Evolutionary conservation across 768 basidiomycete species (phyloP).

Genomic region (Phaffia australis): DNA sequence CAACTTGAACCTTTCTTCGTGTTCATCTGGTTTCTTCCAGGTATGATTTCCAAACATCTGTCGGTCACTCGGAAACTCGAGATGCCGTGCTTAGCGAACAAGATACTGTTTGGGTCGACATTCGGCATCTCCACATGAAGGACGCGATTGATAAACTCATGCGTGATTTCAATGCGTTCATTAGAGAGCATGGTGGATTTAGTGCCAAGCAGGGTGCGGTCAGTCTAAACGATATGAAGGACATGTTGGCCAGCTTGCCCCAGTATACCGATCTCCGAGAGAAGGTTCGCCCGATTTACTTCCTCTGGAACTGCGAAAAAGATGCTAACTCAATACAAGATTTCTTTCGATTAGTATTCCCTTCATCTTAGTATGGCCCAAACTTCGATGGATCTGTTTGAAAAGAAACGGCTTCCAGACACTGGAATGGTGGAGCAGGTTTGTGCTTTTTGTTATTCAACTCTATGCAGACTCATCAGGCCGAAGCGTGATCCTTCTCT

Average conservation of each 20-base stretch:
- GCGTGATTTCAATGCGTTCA: constrained; percentile 87
- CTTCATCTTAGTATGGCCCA: constrained; percentile 95
- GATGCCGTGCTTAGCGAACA: constrained; percentile 70
- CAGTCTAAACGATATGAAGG: constrained; percentile 94
- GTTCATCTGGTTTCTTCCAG: constrained; percentile 40
- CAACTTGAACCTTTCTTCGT: background rate
- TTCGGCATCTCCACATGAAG: constrained; percentile 97
- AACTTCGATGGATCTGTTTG: constrained; percentile 90
- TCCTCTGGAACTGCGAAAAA: background rate
- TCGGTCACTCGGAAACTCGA: constrained; percentile 80
- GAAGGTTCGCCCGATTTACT: constrained; percentile 48
- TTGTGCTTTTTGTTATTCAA: constrained; percentile 6
- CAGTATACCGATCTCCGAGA: constrained; percentile 93
- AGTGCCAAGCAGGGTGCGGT: constrained; percentile 69
- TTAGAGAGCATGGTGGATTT: constrained; percentile 88
- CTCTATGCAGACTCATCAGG: background rate
- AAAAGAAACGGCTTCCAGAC: constrained; percentile 68
- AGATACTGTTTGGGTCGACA: constrained; percentile 80
- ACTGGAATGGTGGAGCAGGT: constrained; percentile 88
- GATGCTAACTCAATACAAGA: background rate
- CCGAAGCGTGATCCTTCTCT: background rate
- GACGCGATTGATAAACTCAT: constrained; percentile 96
- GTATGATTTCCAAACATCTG: constrained; percentile 84
- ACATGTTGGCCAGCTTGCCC: constrained; percentile 89
- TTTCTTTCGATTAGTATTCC: constrained; percentile 57